Conservation (phyloP, 2,329 filamentous ascomycete species). For the Dactylellina drechsleri region DNA sequence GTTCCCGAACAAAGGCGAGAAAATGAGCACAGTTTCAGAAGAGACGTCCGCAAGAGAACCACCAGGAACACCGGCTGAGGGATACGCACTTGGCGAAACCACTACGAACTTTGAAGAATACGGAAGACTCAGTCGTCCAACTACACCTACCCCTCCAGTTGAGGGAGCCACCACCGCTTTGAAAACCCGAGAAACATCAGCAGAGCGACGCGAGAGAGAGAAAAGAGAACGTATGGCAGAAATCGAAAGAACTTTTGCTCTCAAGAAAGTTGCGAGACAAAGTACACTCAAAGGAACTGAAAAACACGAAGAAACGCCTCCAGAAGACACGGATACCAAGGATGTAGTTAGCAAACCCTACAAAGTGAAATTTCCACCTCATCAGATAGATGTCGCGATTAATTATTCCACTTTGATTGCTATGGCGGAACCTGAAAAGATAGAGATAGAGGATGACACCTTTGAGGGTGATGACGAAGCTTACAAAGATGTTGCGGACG, state of each 20-base stretch:
- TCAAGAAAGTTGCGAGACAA: neutral
- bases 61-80: too few species aligned
- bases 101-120: too few species aligned
- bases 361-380: neutral
- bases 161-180: too few species aligned
- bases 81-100: too few species aligned
- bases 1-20: neutral
- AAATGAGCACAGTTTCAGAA: too few species aligned
- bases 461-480: neutral
- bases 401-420: neutral
- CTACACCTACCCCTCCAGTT: too few species aligned
- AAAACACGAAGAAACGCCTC: conserved; percentile 12
- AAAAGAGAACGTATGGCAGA: conserved; percentile 42
- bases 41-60: too few species aligned
- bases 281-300: conserved; percentile 13
- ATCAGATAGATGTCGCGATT: neutral
- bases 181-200: conserved; percentile 21
- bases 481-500: neutral
- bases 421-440: neutral
- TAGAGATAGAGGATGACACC: neutral
- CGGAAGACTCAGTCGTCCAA: too few species aligned
- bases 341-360: neutral
- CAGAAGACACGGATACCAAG: neutral
- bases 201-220: conserved; percentile 37
- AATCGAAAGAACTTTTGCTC: conserved; percentile 26